Evolutionary conservation across 768 basidiomycete genomes (phyloP), one percentile per base, ranked within the genome.

Genomic region (Podaxis sp.): DNA sequence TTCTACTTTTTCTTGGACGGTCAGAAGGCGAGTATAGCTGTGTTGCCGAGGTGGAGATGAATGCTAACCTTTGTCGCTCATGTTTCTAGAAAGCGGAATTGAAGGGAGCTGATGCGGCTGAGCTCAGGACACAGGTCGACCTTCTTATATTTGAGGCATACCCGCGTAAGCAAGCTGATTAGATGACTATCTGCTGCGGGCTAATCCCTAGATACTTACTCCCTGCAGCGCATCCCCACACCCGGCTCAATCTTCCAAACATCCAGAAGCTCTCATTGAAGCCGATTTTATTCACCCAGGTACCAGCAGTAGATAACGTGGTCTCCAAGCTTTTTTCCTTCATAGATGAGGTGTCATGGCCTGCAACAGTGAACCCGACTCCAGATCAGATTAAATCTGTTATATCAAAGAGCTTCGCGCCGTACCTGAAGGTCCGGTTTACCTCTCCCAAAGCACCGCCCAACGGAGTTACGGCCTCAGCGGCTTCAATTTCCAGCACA

Each of bases 1-100:
- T 96, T 98, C 69, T 76, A 91, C 43, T 95, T 97, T 76, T 98
- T 94, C 77, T 73, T 88, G 64, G 81, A 91, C 63, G 92, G 88
- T 1, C 78, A 82, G 55, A 87, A 90, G 85, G 90, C 90, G 46
- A 50, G 75, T 63, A 36, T 43, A 15, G 25, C 5, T 51, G 53
- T 49, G 17, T 40, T 36, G 36, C 51, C 49, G 22, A 19, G n/a
- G 37, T 41, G 38, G 9, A 24, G 15, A 36, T 12, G 37, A 40
- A 13, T 43, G 29, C 19, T 40, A 40, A 55, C 49, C 49, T 36
- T 17, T 40, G 36, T 50, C 33, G 36, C 22, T 57, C 19, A 24
- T 11, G 22, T 38, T 59, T 50, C 13, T 66, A 93, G 90, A 76
- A 82, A 4, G 77, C 86, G 36, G 91, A 93, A 68, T 56, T 94